Evolutionary conservation across 2,329 filamentous ascomycete genomes (phyloP).

Genomic region (Aureobasidium leucospermi): DNA sequence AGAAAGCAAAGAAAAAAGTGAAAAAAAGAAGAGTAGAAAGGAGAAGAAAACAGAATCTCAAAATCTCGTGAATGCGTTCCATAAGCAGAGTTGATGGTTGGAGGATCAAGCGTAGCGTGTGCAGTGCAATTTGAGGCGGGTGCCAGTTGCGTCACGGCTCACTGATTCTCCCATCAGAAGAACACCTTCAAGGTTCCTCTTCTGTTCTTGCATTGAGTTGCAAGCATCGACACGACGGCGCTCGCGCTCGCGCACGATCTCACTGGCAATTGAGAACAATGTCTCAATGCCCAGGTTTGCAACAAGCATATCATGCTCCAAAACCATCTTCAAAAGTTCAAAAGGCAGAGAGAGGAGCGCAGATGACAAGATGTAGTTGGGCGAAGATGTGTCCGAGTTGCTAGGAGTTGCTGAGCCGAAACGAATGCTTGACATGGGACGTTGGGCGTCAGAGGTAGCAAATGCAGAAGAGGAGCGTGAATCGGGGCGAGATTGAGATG

Average conservation of each 20-base stretch:
- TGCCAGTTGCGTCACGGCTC: background rate
- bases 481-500: background rate
- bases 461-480: constrained; percentile 5
- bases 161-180: background rate
- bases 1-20: background rate
- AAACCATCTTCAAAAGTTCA: constrained; percentile 54
- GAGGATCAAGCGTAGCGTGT: background rate
- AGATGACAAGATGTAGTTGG: constrained; percentile 53
- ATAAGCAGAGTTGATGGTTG: background rate
- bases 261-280: background rate
- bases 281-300: constrained; percentile 28
- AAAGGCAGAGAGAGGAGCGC: constrained; percentile 66
- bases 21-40: background rate
- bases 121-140: background rate
- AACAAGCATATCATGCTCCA: constrained; percentile 54
- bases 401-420: constrained; percentile 57
- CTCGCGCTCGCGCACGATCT: constrained; percentile 3
- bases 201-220: background rate
- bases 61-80: constrained; percentile 4
- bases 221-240: constrained; percentile 3
- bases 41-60: background rate
- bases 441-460: constrained; percentile 27
- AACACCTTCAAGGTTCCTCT: background rate
- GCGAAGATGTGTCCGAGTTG: constrained; percentile 32
- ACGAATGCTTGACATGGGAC: constrained; percentile 54